phyloP scores from a whole-genome alignment of 2,329 filamentous ascomycete genomes.

The Juglanconis juglandina region DNA sequence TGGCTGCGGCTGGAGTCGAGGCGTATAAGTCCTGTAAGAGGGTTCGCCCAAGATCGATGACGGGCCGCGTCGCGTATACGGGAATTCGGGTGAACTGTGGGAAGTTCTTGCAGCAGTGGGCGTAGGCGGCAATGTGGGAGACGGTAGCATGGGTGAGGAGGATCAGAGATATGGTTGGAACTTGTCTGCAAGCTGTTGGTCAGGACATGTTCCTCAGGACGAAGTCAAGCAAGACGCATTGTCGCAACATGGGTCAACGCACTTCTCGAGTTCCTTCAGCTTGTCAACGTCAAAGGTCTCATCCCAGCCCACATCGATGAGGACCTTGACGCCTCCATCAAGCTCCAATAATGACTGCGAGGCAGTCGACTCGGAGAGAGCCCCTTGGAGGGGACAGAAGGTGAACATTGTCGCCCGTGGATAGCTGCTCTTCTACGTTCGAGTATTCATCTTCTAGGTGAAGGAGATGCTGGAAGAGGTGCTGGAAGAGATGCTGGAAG shows the following conservation, averaged over 20 bases:
- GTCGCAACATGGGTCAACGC: constrained; percentile 29
- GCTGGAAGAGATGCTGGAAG: not conserved
- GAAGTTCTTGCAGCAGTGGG: constrained; percentile 95
- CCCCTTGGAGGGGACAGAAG: constrained; percentile 88
- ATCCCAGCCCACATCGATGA: constrained; percentile 95
- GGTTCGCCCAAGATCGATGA: constrained; percentile 88
- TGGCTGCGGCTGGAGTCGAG: constrained; percentile 82
- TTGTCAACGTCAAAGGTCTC: constrained; percentile 80
- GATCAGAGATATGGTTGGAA: constrained; percentile 87
- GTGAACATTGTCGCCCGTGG: constrained; percentile 72
- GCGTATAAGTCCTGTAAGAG: constrained; percentile 89
- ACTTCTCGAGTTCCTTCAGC: constrained; percentile 88
- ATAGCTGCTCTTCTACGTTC: constrained; percentile 3
- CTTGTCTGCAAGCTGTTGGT: constrained; percentile 56
- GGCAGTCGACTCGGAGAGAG: constrained; percentile 79
- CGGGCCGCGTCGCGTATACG: constrained; percentile 88
- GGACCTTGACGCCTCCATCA: constrained; percentile 91
- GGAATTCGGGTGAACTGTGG: constrained; percentile 89
- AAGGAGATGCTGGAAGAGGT: too few species aligned
- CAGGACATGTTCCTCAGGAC: not conserved
- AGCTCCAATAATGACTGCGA: constrained; percentile 96
- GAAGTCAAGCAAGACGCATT: not conserved
- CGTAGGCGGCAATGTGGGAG: constrained; percentile 87
- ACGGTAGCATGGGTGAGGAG: constrained; percentile 92
- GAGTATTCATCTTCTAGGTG: constrained; percentile 8